Evolutionary conservation across 129 eudicot genomes (phyloP).

Genomic region (Ambrosia artemisiifolia): DNA sequence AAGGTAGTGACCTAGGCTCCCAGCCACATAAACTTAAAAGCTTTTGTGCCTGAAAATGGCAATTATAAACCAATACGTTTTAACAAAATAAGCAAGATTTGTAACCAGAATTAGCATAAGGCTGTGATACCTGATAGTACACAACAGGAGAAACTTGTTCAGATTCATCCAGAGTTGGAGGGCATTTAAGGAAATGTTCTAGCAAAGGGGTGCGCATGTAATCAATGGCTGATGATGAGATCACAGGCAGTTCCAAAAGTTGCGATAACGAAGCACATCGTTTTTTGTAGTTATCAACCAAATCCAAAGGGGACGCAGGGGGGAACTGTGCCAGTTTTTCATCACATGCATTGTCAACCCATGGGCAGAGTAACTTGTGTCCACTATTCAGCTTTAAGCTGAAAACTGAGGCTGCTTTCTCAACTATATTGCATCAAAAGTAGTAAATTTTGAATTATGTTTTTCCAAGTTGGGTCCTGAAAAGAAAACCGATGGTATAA

Average conservation of each 20-base stretch:
- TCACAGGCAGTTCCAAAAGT: constrained; percentile 75
- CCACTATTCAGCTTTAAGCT: constrained; percentile 92
- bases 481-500: not conserved
- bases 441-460: not conserved
- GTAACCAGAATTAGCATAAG: constrained; percentile 1
- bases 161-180: constrained; percentile 43
- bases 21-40: constrained; percentile 89
- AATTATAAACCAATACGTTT: constrained; percentile 9
- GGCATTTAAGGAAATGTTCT: constrained; percentile 53
- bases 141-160: constrained; percentile 38
- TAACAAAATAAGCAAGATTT: constrained; percentile 1
- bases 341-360: constrained; percentile 84
- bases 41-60: constrained; percentile 65
- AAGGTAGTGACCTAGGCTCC: constrained; percentile 82
- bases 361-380: constrained; percentile 84
- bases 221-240: constrained; percentile 48
- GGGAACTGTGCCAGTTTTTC: constrained; percentile 80
- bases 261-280: constrained; percentile 55
- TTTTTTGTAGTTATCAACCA: constrained; percentile 70
- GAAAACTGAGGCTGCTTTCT: constrained; percentile 85
- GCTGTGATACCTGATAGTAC: constrained; percentile 67
- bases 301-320: constrained; percentile 43
- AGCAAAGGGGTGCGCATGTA: constrained; percentile 63
- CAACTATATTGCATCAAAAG: constrained; percentile 49
- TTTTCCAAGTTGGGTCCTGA: not conserved